Conservation (phyloP, 2,329 filamentous ascomycete species). For the Sphaceloma murrayae region DNA sequence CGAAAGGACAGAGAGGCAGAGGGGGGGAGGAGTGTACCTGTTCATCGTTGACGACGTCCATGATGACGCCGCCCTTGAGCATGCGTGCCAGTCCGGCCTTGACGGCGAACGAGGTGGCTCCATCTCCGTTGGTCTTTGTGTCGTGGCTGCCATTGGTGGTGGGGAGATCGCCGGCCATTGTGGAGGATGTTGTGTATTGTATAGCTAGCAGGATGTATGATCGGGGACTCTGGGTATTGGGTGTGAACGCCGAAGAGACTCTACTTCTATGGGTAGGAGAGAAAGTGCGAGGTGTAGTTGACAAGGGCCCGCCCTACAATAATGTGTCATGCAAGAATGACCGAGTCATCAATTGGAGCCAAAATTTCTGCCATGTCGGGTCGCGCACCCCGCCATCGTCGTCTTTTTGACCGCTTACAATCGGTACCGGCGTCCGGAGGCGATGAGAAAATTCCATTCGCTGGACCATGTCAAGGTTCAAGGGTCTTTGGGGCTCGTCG, state of each 20-base stretch:
- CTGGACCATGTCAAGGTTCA: too few relatives aligned
- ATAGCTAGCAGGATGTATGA: background rate
- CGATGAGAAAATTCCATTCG: conserved; percentile 9
- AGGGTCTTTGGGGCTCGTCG: background rate
- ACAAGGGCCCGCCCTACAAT: conserved; percentile 1
- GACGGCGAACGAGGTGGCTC: conserved; percentile 60
- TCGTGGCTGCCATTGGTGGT: conserved; percentile 35
- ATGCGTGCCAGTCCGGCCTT: conserved; percentile 95
- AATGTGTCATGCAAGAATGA: too few relatives aligned
- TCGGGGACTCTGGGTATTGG: background rate
- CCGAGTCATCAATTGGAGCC: background rate
- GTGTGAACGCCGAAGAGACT: background rate
- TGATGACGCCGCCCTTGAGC: conserved; percentile 98
- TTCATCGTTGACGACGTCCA: conserved; percentile 92
- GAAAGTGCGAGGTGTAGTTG: too few relatives aligned
- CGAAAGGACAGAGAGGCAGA: conserved; percentile 3
- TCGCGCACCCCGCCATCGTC: background rate
- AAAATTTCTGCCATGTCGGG: conserved; percentile 15
- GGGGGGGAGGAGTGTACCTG: conserved; percentile 43
- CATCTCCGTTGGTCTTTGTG: conserved; percentile 23
- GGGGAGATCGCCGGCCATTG: conserved; percentile 41
- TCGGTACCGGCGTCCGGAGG: background rate
- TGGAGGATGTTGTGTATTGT: conserved; percentile 4
- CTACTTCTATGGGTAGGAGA: too few relatives aligned
- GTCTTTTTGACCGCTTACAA: background rate